These are phyloP conservation scores for Akanthomyces lecanii DNA, from an alignment of 2,329 filamentous ascomycete species.

Conservation along the genomic window DNA sequence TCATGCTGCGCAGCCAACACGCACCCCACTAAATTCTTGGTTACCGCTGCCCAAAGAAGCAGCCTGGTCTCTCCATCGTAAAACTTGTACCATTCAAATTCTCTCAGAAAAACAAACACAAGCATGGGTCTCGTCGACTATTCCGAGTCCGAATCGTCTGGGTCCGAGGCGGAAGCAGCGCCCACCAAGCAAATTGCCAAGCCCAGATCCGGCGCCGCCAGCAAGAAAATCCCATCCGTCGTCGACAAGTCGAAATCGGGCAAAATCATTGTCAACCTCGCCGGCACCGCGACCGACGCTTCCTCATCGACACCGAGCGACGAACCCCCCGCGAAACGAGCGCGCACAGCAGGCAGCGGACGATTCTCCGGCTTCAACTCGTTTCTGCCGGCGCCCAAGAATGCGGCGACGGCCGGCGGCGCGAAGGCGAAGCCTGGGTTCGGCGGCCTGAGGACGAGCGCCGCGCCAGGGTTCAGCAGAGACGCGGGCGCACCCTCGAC, in stretches of 20 bases:
- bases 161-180: slow-evolving; percentile 46
- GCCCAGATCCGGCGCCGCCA: slow-evolving; percentile 25
- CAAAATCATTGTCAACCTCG: slow-evolving; percentile 79
- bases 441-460: slow-evolving; percentile 66
- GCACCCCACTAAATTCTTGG: too few relatives aligned
- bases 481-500: slow-evolving; percentile 30
- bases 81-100: not conserved
- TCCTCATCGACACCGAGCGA: slow-evolving; percentile 23
- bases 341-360: slow-evolving; percentile 49
- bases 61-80: not conserved
- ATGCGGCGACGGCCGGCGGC: slow-evolving; percentile 31
- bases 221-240: slow-evolving; percentile 66
- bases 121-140: slow-evolving; percentile 77
- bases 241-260: slow-evolving; percentile 76
- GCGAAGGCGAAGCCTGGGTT: slow-evolving; percentile 44
- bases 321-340: slow-evolving; percentile 64
- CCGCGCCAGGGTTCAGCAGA: slow-evolving; percentile 75
- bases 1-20: too few relatives aligned
- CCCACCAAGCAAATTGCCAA: slow-evolving; percentile 28
- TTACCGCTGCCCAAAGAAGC: not conserved
- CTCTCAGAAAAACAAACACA: slow-evolving; percentile 1
- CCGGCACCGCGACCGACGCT: slow-evolving; percentile 46
- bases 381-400: slow-evolving; percentile 80
- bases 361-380: slow-evolving; percentile 77
- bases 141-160: slow-evolving; percentile 79